Conservation (phyloP, 83 land plant genomes). For the Picea engelmannii region DNA sequence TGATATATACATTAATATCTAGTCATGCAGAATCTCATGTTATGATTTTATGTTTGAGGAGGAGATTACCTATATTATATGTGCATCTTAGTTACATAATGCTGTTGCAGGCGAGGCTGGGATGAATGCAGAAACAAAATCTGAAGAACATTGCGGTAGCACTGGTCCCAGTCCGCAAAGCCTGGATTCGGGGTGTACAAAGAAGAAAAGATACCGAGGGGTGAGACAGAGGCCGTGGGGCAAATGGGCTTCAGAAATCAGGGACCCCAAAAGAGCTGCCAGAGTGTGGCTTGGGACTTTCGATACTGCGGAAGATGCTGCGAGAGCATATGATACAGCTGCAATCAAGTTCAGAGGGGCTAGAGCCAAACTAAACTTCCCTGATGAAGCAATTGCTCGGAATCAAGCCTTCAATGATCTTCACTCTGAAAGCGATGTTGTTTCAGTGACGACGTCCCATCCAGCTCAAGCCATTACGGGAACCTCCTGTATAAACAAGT, state of each 20-base stretch:
- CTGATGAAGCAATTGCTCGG: conserved; percentile 10
- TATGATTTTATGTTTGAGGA: background rate
- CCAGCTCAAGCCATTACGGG: background rate
- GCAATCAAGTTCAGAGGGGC: conserved; percentile 9
- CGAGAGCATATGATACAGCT: conserved; percentile 12
- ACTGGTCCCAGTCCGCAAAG: background rate
- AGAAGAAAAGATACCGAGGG: conserved; percentile 4
- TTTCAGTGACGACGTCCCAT: background rate
- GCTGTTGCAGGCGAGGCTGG: background rate
- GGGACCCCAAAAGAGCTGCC: background rate
- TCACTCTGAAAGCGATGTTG: background rate
- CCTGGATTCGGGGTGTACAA: background rate
- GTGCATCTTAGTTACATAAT: background rate
- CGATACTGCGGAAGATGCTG: conserved; percentile 13
- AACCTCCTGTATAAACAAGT: background rate
- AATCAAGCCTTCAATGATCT: background rate
- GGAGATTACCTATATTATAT: background rate
- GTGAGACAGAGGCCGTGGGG: conserved; percentile 17
- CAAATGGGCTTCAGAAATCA: conserved; percentile 14
- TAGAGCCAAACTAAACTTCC: conserved; percentile 12
- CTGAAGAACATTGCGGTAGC: background rate
- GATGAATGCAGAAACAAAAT: background rate
- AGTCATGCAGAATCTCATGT: background rate
- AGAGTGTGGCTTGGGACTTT: conserved; percentile 12
- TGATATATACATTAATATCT: no score